Evolutionary conservation across 164 flowering plant species (phyloP).

Genomic region (Vitis rotundifolia): DNA sequence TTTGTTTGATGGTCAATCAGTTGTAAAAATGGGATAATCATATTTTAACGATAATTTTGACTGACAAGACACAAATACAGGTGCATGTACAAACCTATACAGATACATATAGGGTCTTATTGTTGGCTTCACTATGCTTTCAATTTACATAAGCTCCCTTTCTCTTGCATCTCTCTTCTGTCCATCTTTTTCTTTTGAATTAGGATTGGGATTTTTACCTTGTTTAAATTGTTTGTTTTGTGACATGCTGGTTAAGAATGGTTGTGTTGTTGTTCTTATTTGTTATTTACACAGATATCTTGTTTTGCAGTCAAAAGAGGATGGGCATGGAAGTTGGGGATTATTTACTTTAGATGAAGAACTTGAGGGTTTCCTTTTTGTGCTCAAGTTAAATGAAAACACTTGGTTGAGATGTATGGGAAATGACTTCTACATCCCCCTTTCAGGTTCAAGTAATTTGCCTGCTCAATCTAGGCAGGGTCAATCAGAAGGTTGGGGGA

Average conservation of each 20-base stretch:
- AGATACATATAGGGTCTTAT: too few relatives aligned
- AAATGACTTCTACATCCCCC: slow-evolving; percentile 79
- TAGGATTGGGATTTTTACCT: slow-evolving; percentile 1
- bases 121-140: too few relatives aligned
- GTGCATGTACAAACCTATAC: too few relatives aligned
- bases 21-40: neutral
- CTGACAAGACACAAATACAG: too few relatives aligned
- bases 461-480: slow-evolving; percentile 9
- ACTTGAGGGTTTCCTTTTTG: slow-evolving; percentile 70
- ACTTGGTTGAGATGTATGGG: slow-evolving; percentile 77
- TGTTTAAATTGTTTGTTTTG: neutral
- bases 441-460: slow-evolving; percentile 34
- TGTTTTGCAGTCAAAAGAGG: slow-evolving; percentile 62
- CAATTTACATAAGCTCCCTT: neutral
- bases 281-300: slow-evolving; percentile 5
- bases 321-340: slow-evolving; percentile 58
- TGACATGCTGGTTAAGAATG: neutral
- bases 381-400: slow-evolving; percentile 68
- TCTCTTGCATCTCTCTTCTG: neutral
- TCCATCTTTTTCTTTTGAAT: neutral
- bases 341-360: slow-evolving; percentile 63
- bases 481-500: slow-evolving; percentile 22
- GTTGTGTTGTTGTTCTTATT: neutral
- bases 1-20: neutral
- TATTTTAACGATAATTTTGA: too few relatives aligned